Percentiles rank a stretch among this genome's conserved stretches.
phyloP scores from a whole-genome alignment of 768 basidiomycete genomes.

The Saitozyma podzolica region DNA sequence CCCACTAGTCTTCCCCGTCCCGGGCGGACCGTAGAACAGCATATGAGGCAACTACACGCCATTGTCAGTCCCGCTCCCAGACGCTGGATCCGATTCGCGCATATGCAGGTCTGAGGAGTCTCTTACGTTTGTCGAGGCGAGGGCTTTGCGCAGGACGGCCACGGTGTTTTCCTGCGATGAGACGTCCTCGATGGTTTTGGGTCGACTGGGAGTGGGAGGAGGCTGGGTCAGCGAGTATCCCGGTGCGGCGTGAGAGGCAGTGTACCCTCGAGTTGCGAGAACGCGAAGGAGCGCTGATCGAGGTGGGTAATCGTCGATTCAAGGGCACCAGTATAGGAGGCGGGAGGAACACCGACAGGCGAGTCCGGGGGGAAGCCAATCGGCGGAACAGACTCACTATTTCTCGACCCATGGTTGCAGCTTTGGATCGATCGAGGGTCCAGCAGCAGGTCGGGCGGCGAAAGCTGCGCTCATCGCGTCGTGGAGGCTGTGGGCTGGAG shows the following conservation, averaged over 20 bases:
- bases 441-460: constrained; percentile 19
- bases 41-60: constrained; percentile 84
- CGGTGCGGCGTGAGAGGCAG: not conserved
- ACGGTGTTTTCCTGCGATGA: constrained; percentile 97
- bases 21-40: constrained; percentile 99
- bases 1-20: constrained; percentile 88
- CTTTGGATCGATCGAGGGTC: constrained; percentile 35
- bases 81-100: not conserved
- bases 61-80: not conserved
- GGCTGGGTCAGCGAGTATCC: not conserved
- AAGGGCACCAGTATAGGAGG: too few relatives aligned
- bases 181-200: constrained; percentile 96
- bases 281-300: not conserved
- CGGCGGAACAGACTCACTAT: constrained; percentile 64
- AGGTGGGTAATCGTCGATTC: not conserved
- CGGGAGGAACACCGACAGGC: too few relatives aligned
- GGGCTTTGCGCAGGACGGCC: constrained; percentile 82
- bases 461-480: constrained; percentile 13
- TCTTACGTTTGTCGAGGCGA: constrained; percentile 85
- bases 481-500: not conserved
- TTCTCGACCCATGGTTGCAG: constrained; percentile 88
- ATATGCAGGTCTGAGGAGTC: not conserved
- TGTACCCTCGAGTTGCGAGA: not conserved
- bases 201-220: constrained; percentile 63
- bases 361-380: too few relatives aligned